phyloP scores from a whole-genome alignment of 176 grass and related monocot species.

The Phoenix roebelenii region DNA sequence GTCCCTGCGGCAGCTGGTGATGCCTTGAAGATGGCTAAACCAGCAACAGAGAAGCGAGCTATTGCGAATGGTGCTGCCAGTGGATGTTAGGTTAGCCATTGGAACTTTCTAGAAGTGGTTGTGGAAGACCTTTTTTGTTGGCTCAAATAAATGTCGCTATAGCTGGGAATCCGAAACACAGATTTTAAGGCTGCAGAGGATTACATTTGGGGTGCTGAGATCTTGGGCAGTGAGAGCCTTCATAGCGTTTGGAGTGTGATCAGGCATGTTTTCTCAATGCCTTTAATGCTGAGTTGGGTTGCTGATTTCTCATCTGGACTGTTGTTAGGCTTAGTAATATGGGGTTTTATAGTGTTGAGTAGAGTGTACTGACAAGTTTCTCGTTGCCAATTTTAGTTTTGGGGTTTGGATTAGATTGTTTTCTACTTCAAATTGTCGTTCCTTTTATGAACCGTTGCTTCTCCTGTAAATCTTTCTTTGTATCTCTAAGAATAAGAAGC shows the following conservation, averaged over 20 bases:
- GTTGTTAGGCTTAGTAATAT: constrained; percentile 27
- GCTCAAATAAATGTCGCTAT: neutral
- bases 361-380: neutral
- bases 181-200: neutral
- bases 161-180: neutral
- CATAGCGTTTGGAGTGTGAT: constrained; percentile 2
- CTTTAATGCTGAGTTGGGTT: constrained; percentile 19
- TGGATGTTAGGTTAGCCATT: constrained; percentile 18
- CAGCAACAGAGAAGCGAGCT: constrained; percentile 9
- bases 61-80: constrained; percentile 23
- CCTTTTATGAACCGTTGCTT: too few species aligned
- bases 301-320: constrained; percentile 8
- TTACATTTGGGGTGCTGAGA: neutral
- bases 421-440: too few species aligned
- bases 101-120: too few species aligned
- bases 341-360: constrained; percentile 24
- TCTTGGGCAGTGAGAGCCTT: neutral
- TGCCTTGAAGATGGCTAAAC: constrained; percentile 18
- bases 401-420: too few species aligned
- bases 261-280: constrained; percentile 15
- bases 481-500: too few species aligned
- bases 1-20: constrained; percentile 5
- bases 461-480: too few species aligned
- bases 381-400: neutral
- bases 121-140: too few species aligned